Base-by-base conservation (phyloP, 106 monocot species). In the Cymbidium sinense region DNA sequence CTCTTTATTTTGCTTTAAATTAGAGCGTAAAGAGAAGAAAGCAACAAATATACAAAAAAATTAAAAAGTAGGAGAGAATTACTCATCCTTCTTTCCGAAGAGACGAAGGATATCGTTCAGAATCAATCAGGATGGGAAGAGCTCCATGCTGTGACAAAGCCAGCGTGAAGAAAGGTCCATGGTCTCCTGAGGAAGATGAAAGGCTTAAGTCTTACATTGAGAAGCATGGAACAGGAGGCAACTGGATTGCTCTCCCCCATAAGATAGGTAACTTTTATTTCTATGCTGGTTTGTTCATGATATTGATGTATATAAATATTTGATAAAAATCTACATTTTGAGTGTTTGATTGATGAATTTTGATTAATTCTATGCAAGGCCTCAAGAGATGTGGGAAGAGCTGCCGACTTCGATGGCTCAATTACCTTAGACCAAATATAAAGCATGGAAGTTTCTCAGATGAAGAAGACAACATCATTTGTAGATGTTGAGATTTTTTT, bases 381-480 rank as follows among this genome's bases (percentile, higher is more conserved):
- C 86, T 96, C 34, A 96, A 91, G 78, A 74, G 96, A 58, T 96
- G 96, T 50, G 96, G 96, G 25, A 96, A 96, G 91, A 96, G 96
- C 81, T 96, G 96, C 74, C 91, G 96, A 34, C 93, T 96, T 73
- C 87, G 96, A 41, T 96, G 96, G 96, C 83, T 96, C 52, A 96
- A 96, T 77, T 96, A 96, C 64, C 93, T 96, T 80, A 89, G 96
- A 9, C 96, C 96, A 17, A 93, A 93, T 79, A 84, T 96, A 29
- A 96, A 88, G 76, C 96, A 96, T 47, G 96, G 96, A 10, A 89
- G 86, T 0, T 96, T 96, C 83, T 96, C 96, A 0, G 91, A 93
- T 43, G 96, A 93, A 84, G 96, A 96, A 81, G 96, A 96, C 69
- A 91, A 81, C 79, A 89, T 93, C 87, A 96, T 96, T 30, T 90